These are phyloP conservation scores for Colletotrichum higginsianum DNA, from an alignment of 2,329 filamentous ascomycete genomes.

Conservation along the genomic window DNA sequence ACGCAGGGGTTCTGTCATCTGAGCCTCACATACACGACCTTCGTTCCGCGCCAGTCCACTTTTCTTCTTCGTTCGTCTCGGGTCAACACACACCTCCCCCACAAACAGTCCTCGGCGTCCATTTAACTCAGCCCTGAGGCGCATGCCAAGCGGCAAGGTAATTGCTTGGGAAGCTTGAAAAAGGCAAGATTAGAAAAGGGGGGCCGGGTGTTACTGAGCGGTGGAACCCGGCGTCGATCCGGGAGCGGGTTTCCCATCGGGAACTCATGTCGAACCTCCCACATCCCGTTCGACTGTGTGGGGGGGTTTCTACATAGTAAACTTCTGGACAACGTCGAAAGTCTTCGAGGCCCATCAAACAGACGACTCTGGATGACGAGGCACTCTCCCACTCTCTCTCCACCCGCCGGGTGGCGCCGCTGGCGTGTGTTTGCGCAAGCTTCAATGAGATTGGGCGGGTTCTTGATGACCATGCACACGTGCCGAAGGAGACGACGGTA, in stretches of 20 bases:
- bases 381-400: neutral
- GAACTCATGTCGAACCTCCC: conserved; percentile 8
- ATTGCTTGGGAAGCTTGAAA: neutral
- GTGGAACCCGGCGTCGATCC: conserved; percentile 17
- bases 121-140: conserved; percentile 25
- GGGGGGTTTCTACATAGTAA: neutral
- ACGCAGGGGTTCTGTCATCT: conserved; percentile 10
- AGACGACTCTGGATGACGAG: conserved; percentile 26
- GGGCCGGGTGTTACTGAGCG: conserved; percentile 2
- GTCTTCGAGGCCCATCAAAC: neutral
- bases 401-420: conserved; percentile 29
- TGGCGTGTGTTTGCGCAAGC: conserved; percentile 25
- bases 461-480: conserved; percentile 14
- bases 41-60: conserved; percentile 7
- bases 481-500: neutral
- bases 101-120: neutral
- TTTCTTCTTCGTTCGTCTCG: neutral
- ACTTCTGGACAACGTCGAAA: neutral
- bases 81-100: conserved; percentile 21
- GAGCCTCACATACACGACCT: conserved; percentile 33
- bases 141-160: neutral
- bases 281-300: conserved; percentile 16
- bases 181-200: neutral
- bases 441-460: conserved; percentile 31
- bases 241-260: conserved; percentile 10